Evolutionary conservation across 345 rosid genomes (phyloP), one percentile per base, ranked within the genome.

Genomic region (Erucastrum elatum): DNA sequence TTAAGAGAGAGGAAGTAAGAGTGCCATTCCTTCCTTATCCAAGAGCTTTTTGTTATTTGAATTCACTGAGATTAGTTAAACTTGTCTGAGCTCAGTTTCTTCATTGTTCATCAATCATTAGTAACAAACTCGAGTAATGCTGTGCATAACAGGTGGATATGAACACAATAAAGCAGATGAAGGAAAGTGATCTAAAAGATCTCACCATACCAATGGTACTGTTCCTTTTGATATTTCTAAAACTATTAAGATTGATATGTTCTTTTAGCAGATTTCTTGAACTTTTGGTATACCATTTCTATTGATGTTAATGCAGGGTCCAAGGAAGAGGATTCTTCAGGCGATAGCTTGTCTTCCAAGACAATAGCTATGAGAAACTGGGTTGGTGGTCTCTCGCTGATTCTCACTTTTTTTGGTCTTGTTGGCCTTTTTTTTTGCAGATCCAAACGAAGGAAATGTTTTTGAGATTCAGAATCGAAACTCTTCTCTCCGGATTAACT

Each of bases 1-100:
- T 95, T 77, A 93, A 95, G 93, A 90, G 90, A 37, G 99, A 95
- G 87, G 97, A 93, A 87, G 99, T 95, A 89, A 30, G 97, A 71
- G 77, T 33, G 21, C 2, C 69, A 26, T 61, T 65, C 17, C 53
- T 78, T 83, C 37, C 66, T 75, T 51, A 31, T 61, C 41, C 63
- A 31, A 30, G n/a, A 61, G 62, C 58, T 59, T 46, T 55, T 76
- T 12, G 39, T 59, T 64, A 31, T 63, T 74, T 26, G 17, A 27
- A 25, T 46, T 59, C 4, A 3, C 5, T 66, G 39, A 61, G 44
- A 53, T 21, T 21, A 21, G 21, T 21, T 21, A 21, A 21, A 21
- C 21, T 21, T 21, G n/a, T 63, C 12, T 58, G 63, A 56, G 35
- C 49, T 82, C 5, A 26, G 33, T 67, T 34, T 39, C 0, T 70